Evolutionary conservation across 768 basidiomycete genomes (phyloP).

Genomic region (Hericium rajendrae): DNA sequence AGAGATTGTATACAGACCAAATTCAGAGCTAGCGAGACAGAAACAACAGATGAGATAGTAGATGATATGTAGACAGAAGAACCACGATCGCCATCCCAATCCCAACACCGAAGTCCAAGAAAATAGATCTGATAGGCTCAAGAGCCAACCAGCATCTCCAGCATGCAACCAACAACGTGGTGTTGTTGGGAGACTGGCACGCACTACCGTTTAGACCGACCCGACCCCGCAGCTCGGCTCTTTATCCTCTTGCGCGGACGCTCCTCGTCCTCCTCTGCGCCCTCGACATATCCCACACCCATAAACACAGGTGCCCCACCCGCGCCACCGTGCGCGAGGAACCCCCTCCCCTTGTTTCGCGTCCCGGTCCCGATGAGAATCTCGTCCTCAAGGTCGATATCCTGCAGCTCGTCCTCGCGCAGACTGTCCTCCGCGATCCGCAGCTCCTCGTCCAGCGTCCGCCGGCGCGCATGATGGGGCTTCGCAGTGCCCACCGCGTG

Average conservation of each 20-base stretch:
- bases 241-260: neutral
- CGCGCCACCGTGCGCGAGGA: constrained; percentile 66
- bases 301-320: constrained; percentile 64
- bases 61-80: neutral
- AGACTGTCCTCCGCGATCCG: constrained; percentile 29
- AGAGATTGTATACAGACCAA: neutral
- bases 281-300: constrained; percentile 58
- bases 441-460: constrained; percentile 63
- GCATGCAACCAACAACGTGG: neutral
- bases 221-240: neutral
- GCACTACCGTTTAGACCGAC: neutral
- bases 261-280: constrained; percentile 28
- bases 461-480: constrained; percentile 23
- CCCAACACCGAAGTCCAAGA: neutral
- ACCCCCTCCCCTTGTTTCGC: constrained; percentile 44
- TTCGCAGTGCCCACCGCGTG: constrained; percentile 10
- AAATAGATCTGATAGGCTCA: neutral
- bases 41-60: neutral
- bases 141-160: neutral
- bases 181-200: neutral
- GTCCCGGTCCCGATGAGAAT: constrained; percentile 47
- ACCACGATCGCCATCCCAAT: neutral
- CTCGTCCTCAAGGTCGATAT: constrained; percentile 32
- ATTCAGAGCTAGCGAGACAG: neutral
- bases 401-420: constrained; percentile 27